Percentiles rank a stretch among this genome's conserved stretches.
Evolutionary conservation across 176 grass and related monocot genomes (phyloP).

Genomic region (Phoenix roebelenii): DNA sequence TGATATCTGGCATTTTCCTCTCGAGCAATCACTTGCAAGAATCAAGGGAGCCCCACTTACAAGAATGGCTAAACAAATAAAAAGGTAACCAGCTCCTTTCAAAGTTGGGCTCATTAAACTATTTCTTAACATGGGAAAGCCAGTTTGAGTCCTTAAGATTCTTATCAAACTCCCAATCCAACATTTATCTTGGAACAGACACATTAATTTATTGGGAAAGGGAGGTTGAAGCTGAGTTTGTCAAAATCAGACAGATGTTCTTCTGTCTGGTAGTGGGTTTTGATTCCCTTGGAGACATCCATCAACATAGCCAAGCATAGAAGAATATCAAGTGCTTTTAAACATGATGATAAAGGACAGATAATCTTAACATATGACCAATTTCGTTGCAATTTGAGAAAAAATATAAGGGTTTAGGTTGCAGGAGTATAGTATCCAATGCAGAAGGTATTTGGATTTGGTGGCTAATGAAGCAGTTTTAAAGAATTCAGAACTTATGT

Average conservation of each 20-base stretch:
- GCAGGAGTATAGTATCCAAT: too few relatives aligned
- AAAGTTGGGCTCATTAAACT: neutral
- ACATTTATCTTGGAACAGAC: neutral
- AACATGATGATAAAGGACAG: too few relatives aligned
- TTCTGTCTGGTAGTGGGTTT: slow-evolving; percentile 40
- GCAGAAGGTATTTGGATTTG: too few relatives aligned
- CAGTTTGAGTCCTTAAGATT: slow-evolving; percentile 23
- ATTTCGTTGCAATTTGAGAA: too few relatives aligned
- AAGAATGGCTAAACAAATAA: slow-evolving; percentile 3
- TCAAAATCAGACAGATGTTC: slow-evolving; percentile 35
- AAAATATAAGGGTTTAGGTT: too few relatives aligned
- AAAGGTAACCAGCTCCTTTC: neutral
- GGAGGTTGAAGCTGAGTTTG: slow-evolving; percentile 27
- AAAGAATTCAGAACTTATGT: too few relatives aligned
- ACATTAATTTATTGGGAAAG: slow-evolving; percentile 4
- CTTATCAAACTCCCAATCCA: slow-evolving; percentile 18
- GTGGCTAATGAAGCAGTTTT: too few relatives aligned
- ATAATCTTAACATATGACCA: too few relatives aligned
- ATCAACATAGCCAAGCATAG: slow-evolving; percentile 35
- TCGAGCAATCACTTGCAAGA: too few relatives aligned
- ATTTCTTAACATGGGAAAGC: slow-evolving; percentile 10
- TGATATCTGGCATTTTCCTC: too few relatives aligned
- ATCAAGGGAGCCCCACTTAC: neutral
- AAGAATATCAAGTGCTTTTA: slow-evolving; percentile 12
- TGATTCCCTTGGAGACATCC: slow-evolving; percentile 32